These are phyloP conservation scores for Polygonum maritimum DNA, from an alignment of 148 eudicot genomes.

Conservation along the genomic window DNA sequence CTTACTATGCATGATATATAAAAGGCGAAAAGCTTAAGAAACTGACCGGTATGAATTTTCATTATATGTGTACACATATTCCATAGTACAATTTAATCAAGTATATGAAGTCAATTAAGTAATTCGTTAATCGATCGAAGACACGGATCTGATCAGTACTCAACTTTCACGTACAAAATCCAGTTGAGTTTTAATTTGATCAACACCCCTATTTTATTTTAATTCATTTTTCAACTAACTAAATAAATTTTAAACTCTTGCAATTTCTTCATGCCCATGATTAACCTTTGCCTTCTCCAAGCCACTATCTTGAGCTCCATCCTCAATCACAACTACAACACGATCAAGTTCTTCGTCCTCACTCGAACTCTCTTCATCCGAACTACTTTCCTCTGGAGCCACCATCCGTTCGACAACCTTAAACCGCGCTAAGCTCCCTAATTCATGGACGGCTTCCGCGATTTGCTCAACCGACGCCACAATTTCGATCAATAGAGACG, in stretches of 20 bases:
- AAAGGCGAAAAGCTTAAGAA: not conserved
- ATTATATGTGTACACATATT: not conserved
- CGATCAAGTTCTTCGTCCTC: not conserved
- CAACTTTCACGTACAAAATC: conserved; percentile 6
- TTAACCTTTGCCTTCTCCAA: not conserved
- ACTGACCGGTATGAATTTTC: not conserved
- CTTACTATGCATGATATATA: not conserved
- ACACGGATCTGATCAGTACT: not conserved
- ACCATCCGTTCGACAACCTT: not conserved
- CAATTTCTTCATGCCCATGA: not conserved
- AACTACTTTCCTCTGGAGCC: not conserved
- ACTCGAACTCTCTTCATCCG: not conserved
- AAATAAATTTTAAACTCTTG: not conserved
- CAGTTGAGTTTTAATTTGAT: not conserved
- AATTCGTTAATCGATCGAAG: not conserved
- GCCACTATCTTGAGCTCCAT: not conserved
- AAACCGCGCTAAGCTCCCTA: not conserved
- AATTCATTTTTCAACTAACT: not conserved
- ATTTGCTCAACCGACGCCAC: not conserved
- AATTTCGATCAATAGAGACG: conserved; percentile 5
- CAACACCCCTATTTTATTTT: not conserved
- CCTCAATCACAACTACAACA: not conserved
- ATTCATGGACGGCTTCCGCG: not conserved
- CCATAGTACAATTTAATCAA: conserved; percentile 1
- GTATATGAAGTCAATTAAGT: not conserved